Base-by-base conservation (phyloP, 1,139 yeast species). In the Tardiomyces digboiensis region DNA sequence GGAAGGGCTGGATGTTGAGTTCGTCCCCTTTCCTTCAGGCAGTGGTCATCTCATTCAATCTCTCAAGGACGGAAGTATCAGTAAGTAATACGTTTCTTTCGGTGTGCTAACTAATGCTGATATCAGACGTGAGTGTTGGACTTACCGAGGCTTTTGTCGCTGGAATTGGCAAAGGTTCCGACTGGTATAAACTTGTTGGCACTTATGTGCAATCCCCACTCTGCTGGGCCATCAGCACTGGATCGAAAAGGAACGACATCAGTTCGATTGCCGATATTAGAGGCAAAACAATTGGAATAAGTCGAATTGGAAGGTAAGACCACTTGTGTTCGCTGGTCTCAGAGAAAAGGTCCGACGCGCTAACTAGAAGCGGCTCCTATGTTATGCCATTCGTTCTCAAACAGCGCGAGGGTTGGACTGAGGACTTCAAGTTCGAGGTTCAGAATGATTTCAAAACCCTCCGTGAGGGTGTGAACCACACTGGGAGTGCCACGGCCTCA, bases 311-410 rank as follows among this genome's bases (percentile, higher is more conserved):
- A 23, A 26, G 33, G 33, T 26, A 26, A 4, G 5, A 26, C 33
- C 33, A 26, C 14, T 22, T 22, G 7, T 22, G 33, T 26, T 26
- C n/a, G n/a, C n/a, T n/a, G n/a, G n/a, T n/a, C n/a, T n/a, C n/a
- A n/a, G n/a, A 16, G 16, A 26, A 8, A 3, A 5, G 12, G 33
- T 5, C 33, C 7, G 10, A 8, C 33, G 12, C 33, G 8, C 33
- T 26, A 26, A 26, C 33, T 4, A n/a, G 33, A 26, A 51, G 55
- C 18, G 97, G 97, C 0, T 85, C 95, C 0, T 85, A 84, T 57
- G 88, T 88, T 39, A 88, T 88, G 96, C 76, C 94, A 23, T 85
- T 74, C 65, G 96, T 88, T 12, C 69, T 88, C 52, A 94, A 85
- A 1, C 72, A 78, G 54, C 76, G 80, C 48, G 69, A 72, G 50